phyloP scores from a whole-genome alignment of 176 grass and related monocot species.

The Pharus latifolius region DNA sequence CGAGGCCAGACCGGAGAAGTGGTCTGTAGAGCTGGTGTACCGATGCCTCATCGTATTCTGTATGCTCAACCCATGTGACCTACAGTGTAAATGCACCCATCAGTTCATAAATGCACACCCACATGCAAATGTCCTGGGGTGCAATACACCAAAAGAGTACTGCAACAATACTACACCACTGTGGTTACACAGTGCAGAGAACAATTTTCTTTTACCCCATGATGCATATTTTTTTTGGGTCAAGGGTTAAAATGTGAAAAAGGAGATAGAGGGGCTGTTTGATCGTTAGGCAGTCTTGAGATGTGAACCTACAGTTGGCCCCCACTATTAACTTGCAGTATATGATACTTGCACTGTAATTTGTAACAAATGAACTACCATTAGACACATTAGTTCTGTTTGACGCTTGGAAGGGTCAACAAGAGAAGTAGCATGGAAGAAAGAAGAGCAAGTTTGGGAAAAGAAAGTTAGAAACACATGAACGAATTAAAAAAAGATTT shows the following conservation, averaged over 20 bases:
- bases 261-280: not conserved
- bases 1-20: slow-evolving; percentile 58
- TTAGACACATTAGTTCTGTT: not conserved
- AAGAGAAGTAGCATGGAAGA: not conserved
- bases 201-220: not conserved
- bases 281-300: not conserved
- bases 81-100: slow-evolving; percentile 58
- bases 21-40: slow-evolving; percentile 68
- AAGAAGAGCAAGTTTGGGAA: not conserved
- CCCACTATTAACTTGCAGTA: not conserved
- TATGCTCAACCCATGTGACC: slow-evolving; percentile 97
- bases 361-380: not conserved
- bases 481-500: not conserved
- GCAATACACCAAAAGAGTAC: slow-evolving; percentile 13
- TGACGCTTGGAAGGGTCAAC: not conserved
- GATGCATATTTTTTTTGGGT: not conserved
- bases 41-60: slow-evolving; percentile 71
- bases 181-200: slow-evolving; percentile 13
- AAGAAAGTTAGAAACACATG: not conserved
- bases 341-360: not conserved
- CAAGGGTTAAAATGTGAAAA: slow-evolving; percentile 8
- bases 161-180: slow-evolving; percentile 21
- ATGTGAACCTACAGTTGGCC: not conserved
- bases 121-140: slow-evolving; percentile 39
- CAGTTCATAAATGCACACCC: slow-evolving; percentile 81